Evolutionary conservation across 1,284 basidiomycete genomes (phyloP).

Genomic region (Ceraceosorus guamensis): DNA sequence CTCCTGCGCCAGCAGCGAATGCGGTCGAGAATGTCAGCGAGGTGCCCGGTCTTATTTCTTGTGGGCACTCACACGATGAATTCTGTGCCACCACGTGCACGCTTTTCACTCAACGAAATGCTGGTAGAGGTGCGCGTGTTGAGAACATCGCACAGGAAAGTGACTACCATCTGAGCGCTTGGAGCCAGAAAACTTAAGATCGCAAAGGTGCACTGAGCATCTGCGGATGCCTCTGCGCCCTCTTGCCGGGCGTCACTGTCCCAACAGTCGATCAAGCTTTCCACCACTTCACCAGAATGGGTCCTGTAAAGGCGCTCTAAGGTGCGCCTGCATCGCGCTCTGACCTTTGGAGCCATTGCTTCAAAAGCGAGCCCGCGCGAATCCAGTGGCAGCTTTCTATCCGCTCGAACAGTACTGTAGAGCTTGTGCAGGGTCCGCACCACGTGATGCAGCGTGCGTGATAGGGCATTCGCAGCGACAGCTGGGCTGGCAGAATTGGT

Average conservation of each 20-base stretch:
- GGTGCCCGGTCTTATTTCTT: constrained; percentile 54
- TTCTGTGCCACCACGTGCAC: constrained; percentile 8
- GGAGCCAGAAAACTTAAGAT: constrained; percentile 74
- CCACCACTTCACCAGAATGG: constrained; percentile 71
- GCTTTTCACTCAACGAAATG: constrained; percentile 6
- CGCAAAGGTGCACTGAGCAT: constrained; percentile 57
- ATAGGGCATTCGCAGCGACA: background rate
- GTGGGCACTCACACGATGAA: constrained; percentile 8
- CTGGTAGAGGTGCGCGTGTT: constrained; percentile 16
- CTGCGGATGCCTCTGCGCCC: background rate
- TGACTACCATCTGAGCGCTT: constrained; percentile 78
- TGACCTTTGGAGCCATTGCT: constrained; percentile 13
- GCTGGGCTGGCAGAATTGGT: constrained; percentile 1
- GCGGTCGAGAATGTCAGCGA: too few relatives aligned
- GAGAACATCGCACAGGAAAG: constrained; percentile 70
- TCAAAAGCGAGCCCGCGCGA: constrained; percentile 15
- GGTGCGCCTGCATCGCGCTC: constrained; percentile 39
- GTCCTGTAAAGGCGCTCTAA: constrained; percentile 79
- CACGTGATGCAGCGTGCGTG: constrained; percentile 13
- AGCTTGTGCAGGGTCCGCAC: constrained; percentile 27
- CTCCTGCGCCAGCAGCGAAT: constrained; percentile 36
- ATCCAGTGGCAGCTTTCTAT: background rate
- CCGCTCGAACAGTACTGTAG: constrained; percentile 16
- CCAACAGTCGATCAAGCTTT: constrained; percentile 75
- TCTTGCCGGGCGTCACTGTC: background rate